phyloP scores from a whole-genome alignment of 345 rosid species.

The Streptanthus diversifolius region DNA sequence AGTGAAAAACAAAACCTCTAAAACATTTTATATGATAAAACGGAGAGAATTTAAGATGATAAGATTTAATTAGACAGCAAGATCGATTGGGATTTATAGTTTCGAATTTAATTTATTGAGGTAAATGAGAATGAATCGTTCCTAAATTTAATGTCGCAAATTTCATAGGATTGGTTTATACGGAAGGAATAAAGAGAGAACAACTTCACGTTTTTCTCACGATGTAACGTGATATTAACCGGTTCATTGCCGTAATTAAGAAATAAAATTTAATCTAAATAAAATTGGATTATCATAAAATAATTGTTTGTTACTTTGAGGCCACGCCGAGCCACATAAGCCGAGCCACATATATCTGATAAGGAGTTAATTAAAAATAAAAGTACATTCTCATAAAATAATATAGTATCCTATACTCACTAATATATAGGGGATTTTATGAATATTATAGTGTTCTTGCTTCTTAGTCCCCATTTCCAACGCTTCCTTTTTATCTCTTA shows the following conservation, averaged over 20 bases:
- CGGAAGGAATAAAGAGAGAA: constrained; percentile 37
- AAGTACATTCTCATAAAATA: not conserved
- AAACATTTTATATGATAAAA: too few relatives aligned
- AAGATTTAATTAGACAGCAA: not conserved
- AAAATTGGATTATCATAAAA: not conserved
- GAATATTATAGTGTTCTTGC: constrained; percentile 20
- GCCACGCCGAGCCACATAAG: constrained; percentile 22
- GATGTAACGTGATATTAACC: constrained; percentile 25
- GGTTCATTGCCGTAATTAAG: not conserved
- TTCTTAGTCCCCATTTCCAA: constrained; percentile 8
- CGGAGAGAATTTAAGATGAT: not conserved
- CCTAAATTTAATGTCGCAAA: constrained; percentile 24
- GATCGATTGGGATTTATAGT: not conserved
- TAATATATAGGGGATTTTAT: constrained; percentile 10
- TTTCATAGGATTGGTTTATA: constrained; percentile 37
- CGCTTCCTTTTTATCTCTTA: not conserved
- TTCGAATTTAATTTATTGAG: not conserved
- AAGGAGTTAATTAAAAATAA: not conserved
- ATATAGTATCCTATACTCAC: not conserved
- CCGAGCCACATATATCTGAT: not conserved
- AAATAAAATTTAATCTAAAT: not conserved
- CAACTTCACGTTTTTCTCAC: constrained; percentile 34
- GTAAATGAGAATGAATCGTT: constrained; percentile 21
- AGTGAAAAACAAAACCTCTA: too few relatives aligned
- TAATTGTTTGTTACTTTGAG: not conserved